These are phyloP conservation scores for Onygenales sp. DNA, from an alignment of 2,329 filamentous ascomycete genomes.

Conservation along the genomic window DNA sequence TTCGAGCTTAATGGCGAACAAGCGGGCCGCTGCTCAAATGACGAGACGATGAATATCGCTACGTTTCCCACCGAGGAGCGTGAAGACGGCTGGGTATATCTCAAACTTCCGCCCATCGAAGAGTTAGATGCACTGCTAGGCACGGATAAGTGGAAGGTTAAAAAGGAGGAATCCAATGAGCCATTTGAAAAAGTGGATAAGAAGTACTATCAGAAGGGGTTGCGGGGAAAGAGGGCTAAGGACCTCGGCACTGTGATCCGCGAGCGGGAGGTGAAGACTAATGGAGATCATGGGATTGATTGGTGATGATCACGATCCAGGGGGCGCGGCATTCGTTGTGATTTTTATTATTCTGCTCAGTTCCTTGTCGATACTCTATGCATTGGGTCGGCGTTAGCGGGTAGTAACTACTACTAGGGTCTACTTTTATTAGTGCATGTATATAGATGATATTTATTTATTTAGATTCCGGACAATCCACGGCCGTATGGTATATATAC, in stretches of 20 bases:
- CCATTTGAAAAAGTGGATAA: conserved; percentile 49
- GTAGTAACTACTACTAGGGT: too few species aligned
- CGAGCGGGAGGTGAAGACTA: conserved; percentile 6
- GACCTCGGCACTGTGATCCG: conserved; percentile 13
- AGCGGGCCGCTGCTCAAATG: conserved; percentile 64
- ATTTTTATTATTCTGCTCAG: too few species aligned
- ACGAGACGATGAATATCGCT: conserved; percentile 66
- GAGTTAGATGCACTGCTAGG: conserved; percentile 73
- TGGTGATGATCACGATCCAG: conserved; percentile 16
- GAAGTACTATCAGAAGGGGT: conserved; percentile 38
- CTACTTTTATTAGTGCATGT: too few species aligned
- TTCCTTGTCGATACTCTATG: too few species aligned
- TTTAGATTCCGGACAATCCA: too few species aligned
- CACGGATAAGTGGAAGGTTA: conserved; percentile 69
- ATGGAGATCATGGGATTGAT: conserved; percentile 22
- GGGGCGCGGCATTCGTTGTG: too few species aligned
- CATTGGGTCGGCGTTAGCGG: too few species aligned
- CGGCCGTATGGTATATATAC: too few species aligned
- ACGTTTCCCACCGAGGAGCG: conserved; percentile 71
- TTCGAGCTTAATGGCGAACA: conserved; percentile 61
- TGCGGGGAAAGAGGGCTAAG: conserved; percentile 43
- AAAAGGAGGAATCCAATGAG: conserved; percentile 54
- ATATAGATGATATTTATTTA: too few species aligned
- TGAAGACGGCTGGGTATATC: conserved; percentile 66
- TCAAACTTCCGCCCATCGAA: conserved; percentile 68